Base-by-base conservation (phyloP, 768 basidiomycete species). In the Rhodotorula diobovata region DNA sequence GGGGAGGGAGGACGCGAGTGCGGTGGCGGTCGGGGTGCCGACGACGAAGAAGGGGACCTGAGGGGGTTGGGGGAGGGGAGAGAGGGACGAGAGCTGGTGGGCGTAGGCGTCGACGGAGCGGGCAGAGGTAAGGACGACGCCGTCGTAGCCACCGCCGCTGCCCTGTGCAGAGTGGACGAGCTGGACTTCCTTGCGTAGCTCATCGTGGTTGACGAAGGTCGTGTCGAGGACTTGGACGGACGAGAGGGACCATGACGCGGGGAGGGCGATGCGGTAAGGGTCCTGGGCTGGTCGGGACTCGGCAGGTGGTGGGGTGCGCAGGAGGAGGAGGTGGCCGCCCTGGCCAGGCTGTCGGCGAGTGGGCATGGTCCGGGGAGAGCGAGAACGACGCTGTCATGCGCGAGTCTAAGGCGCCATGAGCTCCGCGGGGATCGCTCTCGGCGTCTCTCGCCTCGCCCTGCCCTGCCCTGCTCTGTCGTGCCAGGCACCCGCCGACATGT, bases 171-270 rank as follows among this genome's bases (percentile, higher is more conserved):
- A n/a, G 2, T 56, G 43, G 4, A 85, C 83, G 1, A 85, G 85
- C 14, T 67, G 53, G 2, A 73, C 62, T 28, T 90, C 79, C 25
- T 80, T 72, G 39, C 79, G 77, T 21, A 94, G 83, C 21, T 67
- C 58, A 1, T 82, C 77, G 20, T 84, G 69, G 74, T 90, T 86
- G 30, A 83, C 83, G 55, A 85, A 79, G 14, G 82, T 80, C 0
- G 90, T 90, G 78, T 90, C 87, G 55, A 92, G 85, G 10, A 89
- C 89, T 0, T 89, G 85, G 1, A 91, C 80, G n/a, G 87, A 89
- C 34, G 46, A 35, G 8, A 56, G 18, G 18, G 53, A 9, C 45
- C 43, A 7, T 0, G 45, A 3, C 34, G 4, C 32, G 30, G 30
- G 12, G 58, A 21, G 32, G 15, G 61, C 37, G 30, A n/a, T 20